Evolutionary conservation across 345 rosid genomes (phyloP), one percentile per base, ranked within the genome.

Genomic region (Salix caprea): DNA sequence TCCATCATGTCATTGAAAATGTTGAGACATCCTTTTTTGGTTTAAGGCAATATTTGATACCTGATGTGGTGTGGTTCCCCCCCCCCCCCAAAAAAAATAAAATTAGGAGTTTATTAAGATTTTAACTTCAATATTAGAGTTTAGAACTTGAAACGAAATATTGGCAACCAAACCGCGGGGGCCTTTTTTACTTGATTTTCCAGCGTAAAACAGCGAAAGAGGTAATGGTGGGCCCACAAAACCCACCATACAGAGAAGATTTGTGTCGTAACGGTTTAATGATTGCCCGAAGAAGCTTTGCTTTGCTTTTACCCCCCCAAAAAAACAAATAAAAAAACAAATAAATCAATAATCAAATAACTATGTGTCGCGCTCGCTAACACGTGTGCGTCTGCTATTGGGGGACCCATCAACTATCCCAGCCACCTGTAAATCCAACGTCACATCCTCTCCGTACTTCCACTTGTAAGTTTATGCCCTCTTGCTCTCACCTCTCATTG

Each of bases 351-450:
- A 34, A 34, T 34, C 34, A 32, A 71, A 30, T 15, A 0, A 28
- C 30, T 30, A 6, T 4, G 7, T 18, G 30, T 32, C 77, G n/a
- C 36, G 42, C 60, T 70, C 70, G 15, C 44, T 69, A 42, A 82
- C 86, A 78, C 84, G 85, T 61, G 84, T 73, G 72, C 19, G 36
- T 67, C 23, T 32, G 5, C 39, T 4, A 1, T 0, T 40, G 2
- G 4, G 78, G 84, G 78, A 2, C 81, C 84, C 79, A 67, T 39
- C 76, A 77, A 76, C 84, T 73, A 74, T 84, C 84, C 79, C 84
- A 77, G 77, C 86, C 86, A 76, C 81, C 84, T 62, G 85, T 80
- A 81, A 83, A 82, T 77, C 80, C 76, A 39, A 77, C 75, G 89
- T 88, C 88, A 79, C 77, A 70, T 69, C 77, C 12, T 2, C 12